Evolutionary conservation across 163 green algal species (phyloP).

Genomic region (Trebouxiophyceae sp.): DNA sequence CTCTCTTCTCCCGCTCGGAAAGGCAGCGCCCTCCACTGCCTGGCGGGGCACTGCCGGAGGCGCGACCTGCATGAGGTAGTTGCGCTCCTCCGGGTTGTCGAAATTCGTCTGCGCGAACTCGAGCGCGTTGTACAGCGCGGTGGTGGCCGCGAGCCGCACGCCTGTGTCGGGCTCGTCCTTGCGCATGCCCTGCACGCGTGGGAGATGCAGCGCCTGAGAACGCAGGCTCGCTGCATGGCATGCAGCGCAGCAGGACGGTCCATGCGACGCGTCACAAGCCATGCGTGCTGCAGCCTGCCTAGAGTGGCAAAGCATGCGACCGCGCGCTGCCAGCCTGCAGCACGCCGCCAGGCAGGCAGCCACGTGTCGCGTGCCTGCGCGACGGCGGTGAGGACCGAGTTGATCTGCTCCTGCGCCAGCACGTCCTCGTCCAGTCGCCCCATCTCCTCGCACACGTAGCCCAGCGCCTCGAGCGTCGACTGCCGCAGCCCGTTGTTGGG

Average conservation of each 20-base stretch:
- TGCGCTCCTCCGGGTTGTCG: slow-evolving; percentile 84
- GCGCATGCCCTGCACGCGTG: slow-evolving; percentile 69
- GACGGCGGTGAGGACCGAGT: slow-evolving; percentile 93
- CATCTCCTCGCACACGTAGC: slow-evolving; percentile 98
- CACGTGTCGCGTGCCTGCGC: too few species aligned
- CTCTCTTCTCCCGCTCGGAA: too few species aligned
- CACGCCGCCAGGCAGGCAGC: too few species aligned
- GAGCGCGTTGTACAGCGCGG: slow-evolving; percentile 88
- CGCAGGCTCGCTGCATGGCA: not conserved
- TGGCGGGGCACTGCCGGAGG: slow-evolving; percentile 32
- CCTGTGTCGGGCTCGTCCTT: slow-evolving; percentile 66
- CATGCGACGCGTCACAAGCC: too few species aligned
- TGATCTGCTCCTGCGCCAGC: slow-evolving; percentile 82
- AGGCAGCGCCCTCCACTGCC: too few species aligned
- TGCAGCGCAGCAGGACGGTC: too few species aligned
- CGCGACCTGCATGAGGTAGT: slow-evolving; percentile 98
- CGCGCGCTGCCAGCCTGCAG: too few species aligned
- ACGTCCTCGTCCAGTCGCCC: slow-evolving; percentile 63
- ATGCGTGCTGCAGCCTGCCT: too few species aligned
- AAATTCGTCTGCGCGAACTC: slow-evolving; percentile 96
- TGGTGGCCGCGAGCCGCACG: slow-evolving; percentile 85
- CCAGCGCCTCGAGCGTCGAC: slow-evolving; percentile 83
- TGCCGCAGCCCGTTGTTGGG: slow-evolving; percentile 53
- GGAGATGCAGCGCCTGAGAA: not conserved
- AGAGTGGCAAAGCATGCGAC: too few species aligned